phyloP scores from a whole-genome alignment of 2,329 filamentous ascomycete genomes.

The Aureobasidium sp. region DNA sequence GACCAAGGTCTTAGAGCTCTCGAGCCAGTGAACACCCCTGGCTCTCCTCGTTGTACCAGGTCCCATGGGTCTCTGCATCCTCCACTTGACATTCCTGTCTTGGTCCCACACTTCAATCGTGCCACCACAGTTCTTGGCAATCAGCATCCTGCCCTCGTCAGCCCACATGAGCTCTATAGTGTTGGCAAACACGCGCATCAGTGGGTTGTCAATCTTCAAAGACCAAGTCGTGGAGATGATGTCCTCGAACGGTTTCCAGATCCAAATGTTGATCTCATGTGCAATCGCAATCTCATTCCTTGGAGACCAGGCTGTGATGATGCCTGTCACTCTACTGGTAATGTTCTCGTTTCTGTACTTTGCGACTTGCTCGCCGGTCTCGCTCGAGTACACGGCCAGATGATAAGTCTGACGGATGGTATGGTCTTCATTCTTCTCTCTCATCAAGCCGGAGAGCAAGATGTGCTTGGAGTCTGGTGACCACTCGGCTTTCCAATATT shows the following conservation, averaged over 20 bases:
- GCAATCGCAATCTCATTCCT: neutral
- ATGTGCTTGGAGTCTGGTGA: constrained; percentile 19
- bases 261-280: neutral
- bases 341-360: neutral
- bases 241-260: neutral
- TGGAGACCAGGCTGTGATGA: neutral
- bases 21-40: neutral
- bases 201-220: neutral
- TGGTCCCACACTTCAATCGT: constrained; percentile 11
- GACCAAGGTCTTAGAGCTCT: neutral
- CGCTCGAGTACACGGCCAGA: neutral
- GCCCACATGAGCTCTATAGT: neutral
- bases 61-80: neutral
- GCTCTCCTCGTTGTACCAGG: neutral
- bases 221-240: neutral
- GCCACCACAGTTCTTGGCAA: neutral
- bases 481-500: constrained; percentile 18
- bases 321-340: neutral
- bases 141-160: constrained; percentile 1
- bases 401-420: neutral
- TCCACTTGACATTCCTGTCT: constrained; percentile 7
- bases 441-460: constrained; percentile 13
- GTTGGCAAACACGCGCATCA: neutral
- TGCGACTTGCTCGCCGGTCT: neutral
- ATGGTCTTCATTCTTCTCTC: neutral